Conservation (phyloP, 2,329 filamentous ascomycete species). For the Cercospora canescens region DNA sequence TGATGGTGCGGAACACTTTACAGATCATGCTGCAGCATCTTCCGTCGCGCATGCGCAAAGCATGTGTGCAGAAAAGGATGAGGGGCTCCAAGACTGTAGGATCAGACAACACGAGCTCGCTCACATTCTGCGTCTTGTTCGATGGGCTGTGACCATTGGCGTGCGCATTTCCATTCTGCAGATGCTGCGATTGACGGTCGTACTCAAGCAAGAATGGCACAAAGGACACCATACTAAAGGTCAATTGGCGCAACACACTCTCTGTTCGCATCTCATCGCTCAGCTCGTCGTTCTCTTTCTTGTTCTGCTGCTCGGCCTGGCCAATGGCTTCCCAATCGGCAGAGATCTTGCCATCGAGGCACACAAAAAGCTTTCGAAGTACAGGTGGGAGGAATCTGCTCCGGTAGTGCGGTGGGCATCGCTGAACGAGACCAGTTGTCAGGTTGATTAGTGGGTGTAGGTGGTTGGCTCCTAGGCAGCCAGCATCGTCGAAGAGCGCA, state of each 20-base stretch:
- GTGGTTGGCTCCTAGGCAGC: slow-evolving; percentile 85
- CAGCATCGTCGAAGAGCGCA: slow-evolving; percentile 79
- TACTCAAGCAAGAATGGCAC: slow-evolving; percentile 81
- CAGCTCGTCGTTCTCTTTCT: slow-evolving; percentile 68
- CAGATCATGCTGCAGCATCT: slow-evolving; percentile 84
- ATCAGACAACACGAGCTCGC: slow-evolving; percentile 78
- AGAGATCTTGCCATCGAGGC: slow-evolving; percentile 84
- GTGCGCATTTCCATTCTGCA: slow-evolving; percentile 12
- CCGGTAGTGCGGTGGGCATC: slow-evolving; percentile 79
- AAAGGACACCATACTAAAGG: slow-evolving; percentile 88
- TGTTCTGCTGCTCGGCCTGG: slow-evolving; percentile 57
- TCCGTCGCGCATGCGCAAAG: slow-evolving; percentile 84
- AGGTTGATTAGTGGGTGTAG: slow-evolving; percentile 91
- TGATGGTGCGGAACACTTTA: slow-evolving; percentile 79
- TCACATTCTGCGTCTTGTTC: slow-evolving; percentile 59
- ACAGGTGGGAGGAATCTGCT: slow-evolving; percentile 82
- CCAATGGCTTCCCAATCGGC: slow-evolving; percentile 79
- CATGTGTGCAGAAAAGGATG: slow-evolving; percentile 87
- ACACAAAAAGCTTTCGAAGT: slow-evolving; percentile 76
- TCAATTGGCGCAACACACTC: slow-evolving; percentile 89
- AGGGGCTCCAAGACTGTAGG: slow-evolving; percentile 81
- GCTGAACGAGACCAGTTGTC: slow-evolving; percentile 83
- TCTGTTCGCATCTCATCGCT: slow-evolving; percentile 98
- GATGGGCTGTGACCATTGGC: slow-evolving; percentile 12
- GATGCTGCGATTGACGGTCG: slow-evolving; percentile 50